A percentile compares a stretch with the other conserved stretches of the same genome.
Evolutionary conservation across 78 protist species (phyloP).

Genomic region (Capsaspora owczarzaki): DNA sequence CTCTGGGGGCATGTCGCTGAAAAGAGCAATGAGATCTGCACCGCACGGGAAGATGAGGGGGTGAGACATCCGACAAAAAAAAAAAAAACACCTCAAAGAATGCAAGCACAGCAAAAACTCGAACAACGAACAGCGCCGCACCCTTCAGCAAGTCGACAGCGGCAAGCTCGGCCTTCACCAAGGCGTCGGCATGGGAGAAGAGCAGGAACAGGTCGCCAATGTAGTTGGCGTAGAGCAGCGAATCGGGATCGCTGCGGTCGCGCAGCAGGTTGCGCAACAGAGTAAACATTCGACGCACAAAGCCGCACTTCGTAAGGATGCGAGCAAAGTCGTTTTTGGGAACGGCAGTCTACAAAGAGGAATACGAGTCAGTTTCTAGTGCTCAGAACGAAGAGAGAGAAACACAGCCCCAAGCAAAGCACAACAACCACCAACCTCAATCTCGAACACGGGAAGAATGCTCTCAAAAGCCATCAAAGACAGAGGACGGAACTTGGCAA

Average conservation of each 20-base stretch:
- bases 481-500: slow-evolving; percentile 23
- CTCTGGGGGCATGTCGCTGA: slow-evolving; percentile 11
- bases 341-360: slow-evolving; percentile 27
- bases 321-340: slow-evolving; percentile 82
- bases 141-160: slow-evolving; percentile 27
- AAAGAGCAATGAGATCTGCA: not conserved
- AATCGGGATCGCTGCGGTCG: slow-evolving; percentile 14
- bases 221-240: slow-evolving; percentile 44
- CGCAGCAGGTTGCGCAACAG: too few species aligned
- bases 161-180: slow-evolving; percentile 60
- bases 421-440: slow-evolving; percentile 26
- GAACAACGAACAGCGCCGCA: not conserved
- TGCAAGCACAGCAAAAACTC: not conserved
- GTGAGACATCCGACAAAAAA: not conserved
- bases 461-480: slow-evolving; percentile 59
- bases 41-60: not conserved
- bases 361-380: not conserved
- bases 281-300: slow-evolving; percentile 39
- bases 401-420: not conserved
- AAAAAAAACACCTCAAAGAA: not conserved
- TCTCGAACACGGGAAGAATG: slow-evolving; percentile 57
- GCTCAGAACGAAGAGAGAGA: not conserved
- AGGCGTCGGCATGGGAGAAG: slow-evolving; percentile 64
- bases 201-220: slow-evolving; percentile 43
- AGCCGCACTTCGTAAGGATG: slow-evolving; percentile 47